Evolutionary conservation across 768 basidiomycete genomes (phyloP).

Genomic region (Pulveroboletus frians): DNA sequence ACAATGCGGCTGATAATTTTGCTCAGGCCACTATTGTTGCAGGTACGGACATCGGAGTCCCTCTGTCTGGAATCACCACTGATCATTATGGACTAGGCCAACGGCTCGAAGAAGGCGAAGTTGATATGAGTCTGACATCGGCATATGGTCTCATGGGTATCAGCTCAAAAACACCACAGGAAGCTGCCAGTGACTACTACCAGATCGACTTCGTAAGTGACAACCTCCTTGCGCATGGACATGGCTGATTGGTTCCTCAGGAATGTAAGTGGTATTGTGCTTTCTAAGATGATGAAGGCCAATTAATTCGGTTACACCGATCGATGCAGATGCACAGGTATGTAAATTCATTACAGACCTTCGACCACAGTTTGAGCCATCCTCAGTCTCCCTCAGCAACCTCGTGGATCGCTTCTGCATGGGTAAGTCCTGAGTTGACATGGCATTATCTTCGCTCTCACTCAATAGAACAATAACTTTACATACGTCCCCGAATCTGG

Average conservation of each 20-base stretch:
- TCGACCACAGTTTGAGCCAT: constrained; percentile 24
- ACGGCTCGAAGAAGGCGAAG: constrained; percentile 23
- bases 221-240: background rate
- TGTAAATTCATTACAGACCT: background rate
- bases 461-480: constrained; percentile 53
- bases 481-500: constrained; percentile 48
- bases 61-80: constrained; percentile 37
- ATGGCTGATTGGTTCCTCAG: constrained; percentile 12
- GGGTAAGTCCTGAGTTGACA: constrained; percentile 36
- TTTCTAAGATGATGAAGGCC: background rate
- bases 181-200: constrained; percentile 54
- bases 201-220: constrained; percentile 36
- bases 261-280: constrained; percentile 24
- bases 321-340: constrained; percentile 26
- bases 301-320: background rate
- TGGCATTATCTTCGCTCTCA: constrained; percentile 1
- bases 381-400: constrained; percentile 57
- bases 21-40: constrained; percentile 38
- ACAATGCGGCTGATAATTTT: constrained; percentile 38
- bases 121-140: constrained; percentile 50
- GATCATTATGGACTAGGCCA: constrained; percentile 7
- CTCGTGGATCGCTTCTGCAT: constrained; percentile 58
- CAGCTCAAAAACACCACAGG: constrained; percentile 41
- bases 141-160: constrained; percentile 50
- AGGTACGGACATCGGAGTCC: constrained; percentile 35